These are phyloP conservation scores for Oldenlandia corymbosa DNA, from an alignment of 257 asterid genomes.

Conservation along the genomic window DNA sequence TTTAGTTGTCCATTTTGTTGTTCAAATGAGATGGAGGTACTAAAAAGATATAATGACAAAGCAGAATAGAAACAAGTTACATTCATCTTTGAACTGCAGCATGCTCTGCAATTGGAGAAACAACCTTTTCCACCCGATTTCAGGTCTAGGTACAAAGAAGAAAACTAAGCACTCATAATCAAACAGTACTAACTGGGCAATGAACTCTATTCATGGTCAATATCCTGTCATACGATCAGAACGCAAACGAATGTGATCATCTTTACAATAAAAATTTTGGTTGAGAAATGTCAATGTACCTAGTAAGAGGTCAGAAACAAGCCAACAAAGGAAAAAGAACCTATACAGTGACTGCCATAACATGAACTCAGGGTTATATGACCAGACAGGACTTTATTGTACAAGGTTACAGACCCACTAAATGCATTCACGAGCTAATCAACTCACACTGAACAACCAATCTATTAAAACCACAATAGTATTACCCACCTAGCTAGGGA, in stretches of 20 bases:
- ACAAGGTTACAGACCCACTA: conserved; percentile 30
- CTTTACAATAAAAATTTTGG: conserved; percentile 14
- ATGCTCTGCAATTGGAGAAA: no score
- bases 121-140: no score
- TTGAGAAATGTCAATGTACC: conserved; percentile 12
- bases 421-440: conserved; percentile 29
- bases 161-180: no score
- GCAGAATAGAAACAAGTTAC: no score
- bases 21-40: no score
- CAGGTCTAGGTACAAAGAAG: no score
- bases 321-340: conserved; percentile 16
- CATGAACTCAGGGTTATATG: conserved; percentile 34
- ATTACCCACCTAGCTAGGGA: conserved; percentile 28
- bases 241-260: conserved; percentile 7
- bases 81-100: no score
- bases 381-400: conserved; percentile 39
- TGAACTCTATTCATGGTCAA: not conserved
- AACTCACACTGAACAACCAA: conserved; percentile 41
- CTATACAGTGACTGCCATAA: conserved; percentile 23
- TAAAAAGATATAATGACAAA: no score
- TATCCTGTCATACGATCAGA: conserved; percentile 6
- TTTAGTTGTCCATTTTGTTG: no score
- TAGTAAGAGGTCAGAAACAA: conserved; percentile 13
- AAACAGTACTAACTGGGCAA: not conserved
- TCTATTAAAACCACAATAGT: conserved; percentile 6